Evolutionary conservation across 106 monocot genomes (phyloP).

Genomic region (Narthecium ossifragum): DNA sequence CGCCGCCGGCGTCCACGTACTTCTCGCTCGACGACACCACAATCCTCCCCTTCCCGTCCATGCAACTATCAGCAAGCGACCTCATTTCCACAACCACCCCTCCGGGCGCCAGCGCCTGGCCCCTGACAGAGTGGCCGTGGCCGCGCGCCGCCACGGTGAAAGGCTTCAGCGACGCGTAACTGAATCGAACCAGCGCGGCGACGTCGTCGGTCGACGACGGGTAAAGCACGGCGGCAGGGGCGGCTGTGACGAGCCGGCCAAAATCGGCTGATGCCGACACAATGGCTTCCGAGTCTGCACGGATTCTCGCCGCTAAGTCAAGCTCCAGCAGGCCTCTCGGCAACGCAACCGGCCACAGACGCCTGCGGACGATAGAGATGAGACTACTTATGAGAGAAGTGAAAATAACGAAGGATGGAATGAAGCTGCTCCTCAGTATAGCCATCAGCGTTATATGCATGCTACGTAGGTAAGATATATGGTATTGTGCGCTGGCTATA

Average conservation of each 20-base stretch:
- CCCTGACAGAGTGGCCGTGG: conserved; percentile 33
- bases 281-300: conserved; percentile 5
- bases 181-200: conserved; percentile 20
- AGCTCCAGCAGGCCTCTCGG: no score
- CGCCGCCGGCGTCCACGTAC: conserved; percentile 9
- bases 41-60: background rate
- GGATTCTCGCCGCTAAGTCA: background rate
- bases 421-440: background rate
- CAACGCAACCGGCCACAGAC: conserved; percentile 15
- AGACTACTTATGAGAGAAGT: background rate
- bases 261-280: conserved; percentile 19
- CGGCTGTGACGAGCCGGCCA: conserved; percentile 8
- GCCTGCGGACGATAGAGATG: background rate
- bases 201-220: conserved; percentile 29
- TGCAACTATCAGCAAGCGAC: background rate
- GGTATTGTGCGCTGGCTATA: no score
- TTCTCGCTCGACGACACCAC: background rate
- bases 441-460: background rate
- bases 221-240: conserved; percentile 36
- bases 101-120: conserved; percentile 30
- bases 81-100: conserved; percentile 32
- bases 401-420: background rate
- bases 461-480: no score
- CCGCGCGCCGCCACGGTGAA: conserved; percentile 35
- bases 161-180: conserved; percentile 6